phyloP scores from a whole-genome alignment of 1,284 basidiomycete genomes.

The Ceratobasidium sp. region DNA sequence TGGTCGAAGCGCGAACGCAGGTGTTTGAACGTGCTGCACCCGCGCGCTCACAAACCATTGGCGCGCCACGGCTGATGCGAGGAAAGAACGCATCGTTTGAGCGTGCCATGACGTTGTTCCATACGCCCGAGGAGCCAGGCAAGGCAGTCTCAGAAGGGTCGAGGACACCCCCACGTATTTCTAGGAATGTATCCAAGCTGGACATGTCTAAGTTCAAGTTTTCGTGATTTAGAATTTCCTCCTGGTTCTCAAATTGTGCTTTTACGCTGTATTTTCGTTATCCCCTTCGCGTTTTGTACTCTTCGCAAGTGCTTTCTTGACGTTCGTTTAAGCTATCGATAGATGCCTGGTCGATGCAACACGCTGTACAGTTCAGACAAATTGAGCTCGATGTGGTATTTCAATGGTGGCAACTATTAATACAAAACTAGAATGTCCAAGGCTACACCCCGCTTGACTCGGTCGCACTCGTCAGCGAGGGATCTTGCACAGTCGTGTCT shows the following conservation, averaged over 20 bases:
- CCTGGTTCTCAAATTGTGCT: background rate
- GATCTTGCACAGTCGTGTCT: background rate
- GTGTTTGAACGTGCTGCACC: conserved; percentile 28
- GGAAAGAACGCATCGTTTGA: conserved; percentile 32
- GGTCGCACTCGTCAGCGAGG: background rate
- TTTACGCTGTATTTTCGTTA: conserved; percentile 15
- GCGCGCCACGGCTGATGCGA: conserved; percentile 4
- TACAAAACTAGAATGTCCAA: conserved; percentile 5
- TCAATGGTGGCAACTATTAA: background rate
- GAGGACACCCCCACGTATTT: conserved; percentile 7
- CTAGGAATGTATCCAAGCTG: conserved; percentile 49
- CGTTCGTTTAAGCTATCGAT: conserved; percentile 6
- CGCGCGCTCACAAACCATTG: conserved; percentile 14
- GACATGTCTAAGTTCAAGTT: conserved; percentile 55
- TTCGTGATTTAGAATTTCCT: conserved; percentile 45
- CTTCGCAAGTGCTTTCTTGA: conserved; percentile 15
- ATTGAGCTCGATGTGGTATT: background rate
- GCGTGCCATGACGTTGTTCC: conserved; percentile 33
- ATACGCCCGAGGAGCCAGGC: conserved; percentile 12
- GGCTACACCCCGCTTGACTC: background rate
- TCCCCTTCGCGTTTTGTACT: conserved; percentile 6
- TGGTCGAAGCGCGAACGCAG: conserved; percentile 26
- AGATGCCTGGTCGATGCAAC: conserved; percentile 4
- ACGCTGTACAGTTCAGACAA: background rate
- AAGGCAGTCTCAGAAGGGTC: conserved; percentile 13